phyloP scores from a whole-genome alignment of 2,329 filamentous ascomycete genomes.

The Fusarium longipes region DNA sequence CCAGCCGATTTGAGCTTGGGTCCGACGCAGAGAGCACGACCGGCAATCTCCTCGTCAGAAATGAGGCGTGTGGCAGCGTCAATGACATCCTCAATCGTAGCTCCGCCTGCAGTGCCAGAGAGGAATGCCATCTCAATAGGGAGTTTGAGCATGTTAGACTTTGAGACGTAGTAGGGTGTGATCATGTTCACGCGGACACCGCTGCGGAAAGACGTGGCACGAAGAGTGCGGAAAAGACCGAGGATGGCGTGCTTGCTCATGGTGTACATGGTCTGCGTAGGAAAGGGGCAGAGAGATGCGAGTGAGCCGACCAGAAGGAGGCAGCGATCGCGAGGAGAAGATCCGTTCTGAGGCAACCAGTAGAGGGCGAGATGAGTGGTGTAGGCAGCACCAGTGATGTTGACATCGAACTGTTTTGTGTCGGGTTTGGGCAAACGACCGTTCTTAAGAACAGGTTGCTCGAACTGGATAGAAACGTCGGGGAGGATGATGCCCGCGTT shows the following conservation, averaged over 20 bases:
- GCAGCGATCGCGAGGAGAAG: conserved; percentile 62
- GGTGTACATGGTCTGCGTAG: conserved; percentile 64
- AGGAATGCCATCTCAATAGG: conserved; percentile 61
- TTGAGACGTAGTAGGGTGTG: conserved; percentile 74
- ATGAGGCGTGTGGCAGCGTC: conserved; percentile 72
- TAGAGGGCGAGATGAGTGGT: conserved; percentile 73
- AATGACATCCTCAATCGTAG: conserved; percentile 68
- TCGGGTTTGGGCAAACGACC: conserved; percentile 57
- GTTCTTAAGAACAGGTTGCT: conserved; percentile 59
- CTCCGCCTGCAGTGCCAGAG: conserved; percentile 63
- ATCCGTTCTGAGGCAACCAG: conserved; percentile 43
- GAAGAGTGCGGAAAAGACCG: conserved; percentile 70
- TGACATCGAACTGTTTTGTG: conserved; percentile 68
- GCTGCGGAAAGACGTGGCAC: conserved; percentile 57
- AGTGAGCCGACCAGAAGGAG: conserved; percentile 72
- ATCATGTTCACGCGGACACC: conserved; percentile 73
- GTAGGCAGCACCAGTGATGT: conserved; percentile 72
- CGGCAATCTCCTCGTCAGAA: conserved; percentile 67
- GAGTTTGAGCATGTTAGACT: conserved; percentile 65
- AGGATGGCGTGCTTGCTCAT: conserved; percentile 74
- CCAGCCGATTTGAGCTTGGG: conserved; percentile 58
- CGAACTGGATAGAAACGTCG: conserved; percentile 54
- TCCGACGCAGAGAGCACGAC: conserved; percentile 67
- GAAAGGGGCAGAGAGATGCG: conserved; percentile 62
- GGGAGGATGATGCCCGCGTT: conserved; percentile 70